Percentiles rank a stretch among this genome's conserved stretches.
phyloP scores from a whole-genome alignment of 306 rosid species.

The Cucumis hystrix region DNA sequence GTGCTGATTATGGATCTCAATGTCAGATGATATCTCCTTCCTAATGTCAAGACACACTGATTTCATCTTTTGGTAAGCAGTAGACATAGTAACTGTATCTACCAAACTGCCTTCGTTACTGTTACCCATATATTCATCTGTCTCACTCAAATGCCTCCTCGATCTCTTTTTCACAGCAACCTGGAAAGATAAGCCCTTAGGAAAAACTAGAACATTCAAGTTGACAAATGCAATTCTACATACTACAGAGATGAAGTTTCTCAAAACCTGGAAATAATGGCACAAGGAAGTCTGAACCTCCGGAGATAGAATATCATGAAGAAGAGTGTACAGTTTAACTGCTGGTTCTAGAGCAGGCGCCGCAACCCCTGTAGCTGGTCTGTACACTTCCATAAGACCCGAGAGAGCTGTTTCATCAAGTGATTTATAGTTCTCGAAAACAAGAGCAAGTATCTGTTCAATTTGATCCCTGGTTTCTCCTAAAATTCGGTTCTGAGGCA shows the following conservation, averaged over 20 bases:
- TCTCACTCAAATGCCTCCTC: constrained; percentile 70
- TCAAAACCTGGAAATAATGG: constrained; percentile 86
- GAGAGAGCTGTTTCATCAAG: constrained; percentile 70
- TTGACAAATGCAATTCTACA: constrained; percentile 8
- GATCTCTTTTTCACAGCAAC: constrained; percentile 92
- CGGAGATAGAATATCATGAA: constrained; percentile 86
- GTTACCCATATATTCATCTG: constrained; percentile 72
- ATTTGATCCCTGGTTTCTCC: constrained; percentile 94
- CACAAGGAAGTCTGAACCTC: constrained; percentile 88
- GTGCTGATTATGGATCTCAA: constrained; percentile 80
- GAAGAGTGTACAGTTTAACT: constrained; percentile 76
- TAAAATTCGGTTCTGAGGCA: constrained; percentile 63
- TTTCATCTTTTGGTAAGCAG: constrained; percentile 89
- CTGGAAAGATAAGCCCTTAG: constrained; percentile 29
- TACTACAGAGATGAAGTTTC: constrained; percentile 9
- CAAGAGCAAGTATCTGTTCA: constrained; percentile 64
- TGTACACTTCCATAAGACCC: constrained; percentile 68
- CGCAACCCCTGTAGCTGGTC: constrained; percentile 56
- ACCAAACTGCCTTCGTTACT: constrained; percentile 51
- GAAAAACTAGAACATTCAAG: constrained; percentile 1
- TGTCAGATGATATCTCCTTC: constrained; percentile 69
- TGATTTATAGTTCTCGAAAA: constrained; percentile 84
- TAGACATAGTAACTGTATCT: constrained; percentile 42
- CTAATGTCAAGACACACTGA: constrained; percentile 52
- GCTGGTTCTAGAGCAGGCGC: constrained; percentile 94